phyloP scores from a whole-genome alignment of 164 flowering plant genomes.

The Buxus sempervirens region DNA sequence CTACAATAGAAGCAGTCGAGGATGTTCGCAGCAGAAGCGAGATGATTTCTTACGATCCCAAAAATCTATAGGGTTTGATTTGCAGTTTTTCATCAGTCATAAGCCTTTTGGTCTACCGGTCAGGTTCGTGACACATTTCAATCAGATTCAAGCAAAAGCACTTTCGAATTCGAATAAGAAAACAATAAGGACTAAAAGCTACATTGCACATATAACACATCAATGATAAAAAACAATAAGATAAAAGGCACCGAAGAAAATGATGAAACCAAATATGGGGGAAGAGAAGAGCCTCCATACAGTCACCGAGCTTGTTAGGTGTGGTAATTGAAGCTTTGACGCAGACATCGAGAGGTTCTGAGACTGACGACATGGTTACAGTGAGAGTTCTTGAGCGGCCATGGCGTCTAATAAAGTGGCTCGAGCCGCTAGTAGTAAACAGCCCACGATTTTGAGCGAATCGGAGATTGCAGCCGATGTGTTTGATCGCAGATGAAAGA shows the following conservation, averaged over 20 bases:
- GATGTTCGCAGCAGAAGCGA: no score
- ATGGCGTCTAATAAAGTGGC: background rate
- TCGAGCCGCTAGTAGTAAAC: background rate
- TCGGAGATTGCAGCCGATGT: background rate
- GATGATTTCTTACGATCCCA: no score
- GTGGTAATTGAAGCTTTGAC: constrained; percentile 71
- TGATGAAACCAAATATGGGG: background rate
- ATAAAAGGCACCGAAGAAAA: background rate
- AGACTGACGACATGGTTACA: constrained; percentile 30
- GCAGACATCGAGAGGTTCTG: constrained; percentile 67
- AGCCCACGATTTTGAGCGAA: background rate
- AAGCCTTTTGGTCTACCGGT: no score
- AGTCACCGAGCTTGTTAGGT: constrained; percentile 82
- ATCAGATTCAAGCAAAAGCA: background rate
- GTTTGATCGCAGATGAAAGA: constrained; percentile 14
- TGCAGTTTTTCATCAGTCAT: no score
- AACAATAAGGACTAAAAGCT: background rate
- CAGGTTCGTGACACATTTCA: no score
- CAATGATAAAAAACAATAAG: background rate
- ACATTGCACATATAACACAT: background rate
- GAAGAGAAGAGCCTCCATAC: constrained; percentile 31
- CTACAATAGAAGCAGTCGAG: no score
- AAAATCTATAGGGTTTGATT: no score
- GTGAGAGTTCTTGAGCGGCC: constrained; percentile 16
- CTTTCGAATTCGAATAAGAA: background rate